phyloP scores from a whole-genome alignment of 129 eudicot genomes.

The Pittosporum tobira region DNA sequence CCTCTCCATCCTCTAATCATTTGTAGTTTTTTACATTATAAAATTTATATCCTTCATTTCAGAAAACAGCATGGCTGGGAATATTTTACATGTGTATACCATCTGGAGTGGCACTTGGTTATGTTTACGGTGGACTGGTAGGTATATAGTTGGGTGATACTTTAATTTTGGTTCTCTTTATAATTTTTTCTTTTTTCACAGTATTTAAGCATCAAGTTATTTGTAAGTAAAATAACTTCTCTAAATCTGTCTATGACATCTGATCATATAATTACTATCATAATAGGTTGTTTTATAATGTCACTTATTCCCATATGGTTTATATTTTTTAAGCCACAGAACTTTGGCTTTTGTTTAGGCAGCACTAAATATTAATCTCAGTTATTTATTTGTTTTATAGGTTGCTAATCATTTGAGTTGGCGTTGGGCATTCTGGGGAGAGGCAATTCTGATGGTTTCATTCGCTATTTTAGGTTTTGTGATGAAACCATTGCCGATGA shows the following conservation, averaged over 20 bases:
- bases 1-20: too few relatives aligned
- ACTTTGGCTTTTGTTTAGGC: not conserved
- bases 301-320: not conserved
- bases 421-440: constrained; percentile 85
- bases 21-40: too few relatives aligned
- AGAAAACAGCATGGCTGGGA: constrained; percentile 97
- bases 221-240: not conserved
- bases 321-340: not conserved
- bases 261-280: not conserved
- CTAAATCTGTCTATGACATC: not conserved
- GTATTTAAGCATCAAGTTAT: too few relatives aligned
- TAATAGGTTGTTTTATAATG: not conserved
- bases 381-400: constrained; percentile 26
- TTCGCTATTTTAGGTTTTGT: constrained; percentile 78
- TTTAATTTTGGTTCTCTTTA: not conserved
- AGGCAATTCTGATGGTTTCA: constrained; percentile 80
- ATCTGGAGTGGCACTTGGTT: constrained; percentile 81
- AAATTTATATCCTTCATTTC: constrained; percentile 2
- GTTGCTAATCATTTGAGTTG: constrained; percentile 51
- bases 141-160: constrained; percentile 17
- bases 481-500: constrained; percentile 83
- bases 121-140: constrained; percentile 94
- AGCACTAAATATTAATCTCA: constrained; percentile 4
- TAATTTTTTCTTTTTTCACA: not conserved
- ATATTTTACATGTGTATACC: constrained; percentile 96